phyloP scores from a whole-genome alignment of 148 eudicot genomes.

The Hydrangea macrophylla region DNA sequence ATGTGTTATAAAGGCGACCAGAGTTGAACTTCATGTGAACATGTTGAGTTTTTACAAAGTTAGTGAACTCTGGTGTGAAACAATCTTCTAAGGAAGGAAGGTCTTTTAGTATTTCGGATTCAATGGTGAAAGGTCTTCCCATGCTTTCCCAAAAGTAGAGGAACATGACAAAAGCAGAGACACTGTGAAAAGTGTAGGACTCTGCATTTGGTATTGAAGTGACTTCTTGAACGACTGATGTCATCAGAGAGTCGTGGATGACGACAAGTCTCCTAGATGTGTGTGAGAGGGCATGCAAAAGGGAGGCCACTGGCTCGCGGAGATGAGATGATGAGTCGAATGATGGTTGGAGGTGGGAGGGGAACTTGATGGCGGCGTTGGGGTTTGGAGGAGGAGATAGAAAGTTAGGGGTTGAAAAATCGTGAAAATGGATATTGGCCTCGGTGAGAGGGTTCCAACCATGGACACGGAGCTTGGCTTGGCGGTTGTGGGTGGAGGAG shows the following conservation, averaged over 20 bases:
- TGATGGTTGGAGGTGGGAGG: constrained; percentile 10
- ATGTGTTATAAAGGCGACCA: constrained; percentile 19
- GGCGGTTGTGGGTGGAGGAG: no score
- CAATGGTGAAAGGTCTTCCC: constrained; percentile 1
- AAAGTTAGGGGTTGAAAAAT: background rate
- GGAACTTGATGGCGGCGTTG: constrained; percentile 9
- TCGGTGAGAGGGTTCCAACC: constrained; percentile 10
- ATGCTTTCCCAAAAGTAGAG: background rate
- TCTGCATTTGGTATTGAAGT: constrained; percentile 19
- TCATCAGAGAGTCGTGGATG: constrained; percentile 20
- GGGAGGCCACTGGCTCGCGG: background rate
- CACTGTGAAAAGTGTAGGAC: constrained; percentile 17
- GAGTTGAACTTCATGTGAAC: constrained; percentile 7
- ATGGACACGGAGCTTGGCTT: no score
- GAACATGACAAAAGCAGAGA: constrained; percentile 1
- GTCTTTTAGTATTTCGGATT: background rate
- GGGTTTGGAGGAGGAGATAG: constrained; percentile 10
- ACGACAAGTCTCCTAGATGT: constrained; percentile 14
- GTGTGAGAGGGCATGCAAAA: background rate
- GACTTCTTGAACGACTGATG: constrained; percentile 20
- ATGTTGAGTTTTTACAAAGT: background rate
- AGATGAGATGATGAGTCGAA: background rate
- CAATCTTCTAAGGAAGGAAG: background rate
- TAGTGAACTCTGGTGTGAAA: background rate
- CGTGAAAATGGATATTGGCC: constrained; percentile 14